These are phyloP conservation scores for Wickerhamiella musiphila DNA, from an alignment of 805 yeast species.

Conservation along the genomic window DNA sequence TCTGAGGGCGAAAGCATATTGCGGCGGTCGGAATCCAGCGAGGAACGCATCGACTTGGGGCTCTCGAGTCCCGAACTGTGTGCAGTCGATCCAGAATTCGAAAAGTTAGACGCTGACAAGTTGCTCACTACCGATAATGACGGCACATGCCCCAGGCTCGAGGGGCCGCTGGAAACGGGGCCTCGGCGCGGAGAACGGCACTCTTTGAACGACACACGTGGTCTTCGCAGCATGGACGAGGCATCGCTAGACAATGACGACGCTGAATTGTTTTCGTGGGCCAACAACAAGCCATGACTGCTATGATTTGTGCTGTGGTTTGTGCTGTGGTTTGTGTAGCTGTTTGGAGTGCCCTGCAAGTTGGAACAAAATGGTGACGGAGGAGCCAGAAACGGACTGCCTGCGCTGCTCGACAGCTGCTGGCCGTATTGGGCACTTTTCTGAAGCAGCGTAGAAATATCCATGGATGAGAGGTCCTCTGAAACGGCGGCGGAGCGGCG, in stretches of 20 bases:
- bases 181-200: too few species aligned
- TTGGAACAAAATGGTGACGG: neutral
- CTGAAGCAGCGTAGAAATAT: neutral
- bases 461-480: conserved; percentile 11
- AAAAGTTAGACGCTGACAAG: too few species aligned
- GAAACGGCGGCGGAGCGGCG: conserved; percentile 18
- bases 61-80: neutral
- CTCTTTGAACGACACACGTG: too few species aligned
- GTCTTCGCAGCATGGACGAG: too few species aligned
- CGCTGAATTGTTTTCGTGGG: neutral
- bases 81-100: too few species aligned
- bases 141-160: too few species aligned
- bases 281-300: neutral
- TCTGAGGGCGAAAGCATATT: neutral
- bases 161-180: too few species aligned
- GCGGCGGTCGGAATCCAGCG: neutral
- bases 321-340: neutral
- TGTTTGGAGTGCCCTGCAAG: too few species aligned
- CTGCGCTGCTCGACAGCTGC: neutral
- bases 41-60: neutral
- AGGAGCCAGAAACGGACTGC: neutral
- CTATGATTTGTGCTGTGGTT: neutral
- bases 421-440: neutral
- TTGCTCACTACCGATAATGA: too few species aligned
- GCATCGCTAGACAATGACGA: too few species aligned